Evolutionary conservation across 192 early-diverging fungal genomes (phyloP), one percentile per base, ranked within the genome.

Genomic region (Lobosporangium transversale): DNA sequence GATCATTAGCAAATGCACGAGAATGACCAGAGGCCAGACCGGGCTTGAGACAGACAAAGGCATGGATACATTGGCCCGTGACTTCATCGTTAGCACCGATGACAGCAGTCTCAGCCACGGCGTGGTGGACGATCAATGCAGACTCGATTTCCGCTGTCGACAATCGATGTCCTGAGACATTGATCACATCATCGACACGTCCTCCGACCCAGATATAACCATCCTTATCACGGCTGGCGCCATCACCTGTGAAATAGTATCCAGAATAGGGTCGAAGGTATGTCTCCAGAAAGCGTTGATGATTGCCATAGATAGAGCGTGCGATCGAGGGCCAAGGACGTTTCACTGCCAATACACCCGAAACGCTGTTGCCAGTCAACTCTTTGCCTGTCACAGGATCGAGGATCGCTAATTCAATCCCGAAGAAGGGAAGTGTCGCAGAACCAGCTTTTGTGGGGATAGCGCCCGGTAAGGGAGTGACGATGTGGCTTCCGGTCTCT

Each of bases 201-300:
- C 97, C 97, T 48, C 92, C 88, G 69, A 98, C 93, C 95, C 95
- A 98, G 82, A 91, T 91, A 84, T 96, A 98, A 29, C 95, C 95
- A 76, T 98, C 97, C 51, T 88, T 84, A 70, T 98, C 97, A 45
- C 94, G 82, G 29, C 88, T 90, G 30, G 90, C 95, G 31, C 97
- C 97, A 76, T 98, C 97, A 14, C 97, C 97, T 7, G 95, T 94
- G 80, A 97, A 98, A 84, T 98, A 98, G 83, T 89, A 94, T 35
- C 94, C 94, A 24, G 85, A 86, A 75, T 97, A 98, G 14, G 92
- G 92, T 12, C 87, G 84, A 66, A 98, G 74, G 79, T 98, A 98
- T 0, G 96, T 97, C 65, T 97, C 93, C 36, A 98, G 66, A 84
- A 92, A 97, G 26, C 97, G 89, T 69, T 87, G 76, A 79, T 98